Conservation (phyloP, 805 yeast genomes). For the Candida anglica region DNA sequence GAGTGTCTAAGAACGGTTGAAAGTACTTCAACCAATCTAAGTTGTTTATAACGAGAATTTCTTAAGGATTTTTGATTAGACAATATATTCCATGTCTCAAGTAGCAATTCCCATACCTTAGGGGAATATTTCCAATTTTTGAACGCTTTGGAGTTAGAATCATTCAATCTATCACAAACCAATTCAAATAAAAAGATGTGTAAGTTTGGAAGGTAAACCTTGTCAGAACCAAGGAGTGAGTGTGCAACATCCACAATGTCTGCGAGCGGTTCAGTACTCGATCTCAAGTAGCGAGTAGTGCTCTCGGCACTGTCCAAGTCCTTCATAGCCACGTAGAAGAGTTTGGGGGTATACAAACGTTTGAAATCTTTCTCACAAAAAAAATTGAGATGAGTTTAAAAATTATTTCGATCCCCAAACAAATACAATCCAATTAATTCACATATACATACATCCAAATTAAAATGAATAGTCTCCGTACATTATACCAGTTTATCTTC, state of each 20-base stretch:
- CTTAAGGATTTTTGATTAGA: conserved; percentile 22
- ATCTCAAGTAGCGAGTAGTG: conserved; percentile 55
- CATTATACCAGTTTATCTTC: too few relatives aligned
- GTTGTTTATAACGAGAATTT: conserved; percentile 37
- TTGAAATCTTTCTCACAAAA: neutral
- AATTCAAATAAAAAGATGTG: conserved; percentile 55
- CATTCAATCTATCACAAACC: conserved; percentile 57
- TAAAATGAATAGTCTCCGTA: too few relatives aligned
- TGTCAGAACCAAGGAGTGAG: conserved; percentile 25
- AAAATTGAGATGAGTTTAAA: conserved; percentile 1
- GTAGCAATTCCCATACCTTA: conserved; percentile 50
- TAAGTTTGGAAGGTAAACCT: conserved; percentile 52
- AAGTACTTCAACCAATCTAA: conserved; percentile 14
- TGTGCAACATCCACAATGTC: conserved; percentile 36
- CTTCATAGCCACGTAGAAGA: too few relatives aligned
- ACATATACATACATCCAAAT: too few relatives aligned
- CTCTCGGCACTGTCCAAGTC: conserved; percentile 35
- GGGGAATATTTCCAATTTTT: conserved; percentile 38
- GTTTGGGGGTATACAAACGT: neutral
- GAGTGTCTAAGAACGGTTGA: conserved; percentile 9
- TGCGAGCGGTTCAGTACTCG: conserved; percentile 41
- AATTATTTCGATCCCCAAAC: too few relatives aligned
- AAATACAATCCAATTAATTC: too few relatives aligned
- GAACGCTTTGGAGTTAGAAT: conserved; percentile 28
- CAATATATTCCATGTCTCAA: conserved; percentile 32